These are phyloP conservation scores for Colletotrichum kahawae DNA, from an alignment of 2,329 filamentous ascomycete species.

Conservation along the genomic window DNA sequence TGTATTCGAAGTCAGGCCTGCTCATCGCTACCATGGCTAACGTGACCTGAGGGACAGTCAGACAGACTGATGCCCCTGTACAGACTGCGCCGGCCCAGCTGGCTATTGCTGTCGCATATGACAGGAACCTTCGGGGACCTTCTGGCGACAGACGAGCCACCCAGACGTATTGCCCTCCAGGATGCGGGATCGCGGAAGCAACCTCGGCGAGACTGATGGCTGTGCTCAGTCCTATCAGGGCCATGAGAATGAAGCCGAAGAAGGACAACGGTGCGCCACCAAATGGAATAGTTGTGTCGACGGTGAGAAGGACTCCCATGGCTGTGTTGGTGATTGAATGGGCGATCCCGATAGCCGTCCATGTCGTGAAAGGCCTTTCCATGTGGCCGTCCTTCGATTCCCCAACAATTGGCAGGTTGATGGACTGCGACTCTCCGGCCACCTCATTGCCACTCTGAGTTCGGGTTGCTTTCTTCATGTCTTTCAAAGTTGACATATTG, in stretches of 20 bases:
- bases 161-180: conserved; percentile 34
- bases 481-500: neutral
- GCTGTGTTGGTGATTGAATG: conserved; percentile 30
- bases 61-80: conserved; percentile 28
- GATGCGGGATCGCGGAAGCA: conserved; percentile 31
- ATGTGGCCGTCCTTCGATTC: conserved; percentile 22
- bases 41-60: conserved; percentile 25
- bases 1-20: conserved; percentile 27
- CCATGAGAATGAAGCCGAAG: conserved; percentile 30
- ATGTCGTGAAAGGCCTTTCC: conserved; percentile 35
- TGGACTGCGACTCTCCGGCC: neutral
- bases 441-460: neutral
- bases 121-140: conserved; percentile 22
- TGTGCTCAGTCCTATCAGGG: conserved; percentile 27
- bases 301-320: conserved; percentile 26
- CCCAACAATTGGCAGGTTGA: neutral
- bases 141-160: conserved; percentile 26
- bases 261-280: conserved; percentile 29
- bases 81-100: conserved; percentile 31
- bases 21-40: conserved; percentile 26
- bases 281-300: conserved; percentile 25
- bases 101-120: conserved; percentile 26
- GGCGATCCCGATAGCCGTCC: conserved; percentile 30
- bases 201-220: conserved; percentile 30
- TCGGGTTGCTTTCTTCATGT: neutral